These are phyloP conservation scores for Halenospora varia DNA, from an alignment of 495 filamentous ascomycete species.

Conservation along the genomic window DNA sequence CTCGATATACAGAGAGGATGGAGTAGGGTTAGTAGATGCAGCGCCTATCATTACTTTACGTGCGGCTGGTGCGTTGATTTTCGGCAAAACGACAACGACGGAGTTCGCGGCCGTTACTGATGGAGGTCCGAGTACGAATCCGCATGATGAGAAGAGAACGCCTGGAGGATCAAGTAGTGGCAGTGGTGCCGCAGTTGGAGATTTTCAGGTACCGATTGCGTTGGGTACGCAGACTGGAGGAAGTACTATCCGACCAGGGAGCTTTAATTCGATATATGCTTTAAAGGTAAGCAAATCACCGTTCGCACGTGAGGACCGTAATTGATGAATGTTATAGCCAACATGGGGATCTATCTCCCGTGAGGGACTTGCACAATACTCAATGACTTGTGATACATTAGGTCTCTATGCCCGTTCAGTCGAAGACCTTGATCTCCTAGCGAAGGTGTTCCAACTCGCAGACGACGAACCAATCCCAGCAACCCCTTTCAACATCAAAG, in stretches of 20 bases:
- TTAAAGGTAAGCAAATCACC: slow-evolving; percentile 40
- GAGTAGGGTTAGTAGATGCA: slow-evolving; percentile 36
- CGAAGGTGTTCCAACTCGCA: slow-evolving; percentile 40
- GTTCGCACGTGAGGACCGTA: background rate
- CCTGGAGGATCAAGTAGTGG: slow-evolving; percentile 52
- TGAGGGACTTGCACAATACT: slow-evolving; percentile 46
- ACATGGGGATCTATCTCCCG: slow-evolving; percentile 52
- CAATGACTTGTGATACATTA: slow-evolving; percentile 46
- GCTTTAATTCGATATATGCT: slow-evolving; percentile 50
- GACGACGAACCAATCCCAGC: slow-evolving; percentile 36
- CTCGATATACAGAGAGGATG: slow-evolving; percentile 37
- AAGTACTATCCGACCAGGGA: slow-evolving; percentile 45
- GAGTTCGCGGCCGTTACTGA: slow-evolving; percentile 43
- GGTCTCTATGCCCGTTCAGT: slow-evolving; percentile 46
- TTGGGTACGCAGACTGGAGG: slow-evolving; percentile 51
- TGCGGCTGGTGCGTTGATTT: slow-evolving; percentile 43
- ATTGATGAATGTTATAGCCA: slow-evolving; percentile 24
- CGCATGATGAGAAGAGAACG: slow-evolving; percentile 42
- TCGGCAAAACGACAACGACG: slow-evolving; percentile 49
- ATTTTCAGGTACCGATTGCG: slow-evolving; percentile 41
- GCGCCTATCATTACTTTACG: slow-evolving; percentile 38
- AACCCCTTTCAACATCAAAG: slow-evolving; percentile 31
- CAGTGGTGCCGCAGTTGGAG: slow-evolving; percentile 47
- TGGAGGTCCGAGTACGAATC: slow-evolving; percentile 38
- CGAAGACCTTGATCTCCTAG: slow-evolving; percentile 45